A percentile compares a stretch with the other conserved stretches of the same genome.
Evolutionary conservation across 441 rosid genomes (phyloP).

Genomic region (Sinapis alba): DNA sequence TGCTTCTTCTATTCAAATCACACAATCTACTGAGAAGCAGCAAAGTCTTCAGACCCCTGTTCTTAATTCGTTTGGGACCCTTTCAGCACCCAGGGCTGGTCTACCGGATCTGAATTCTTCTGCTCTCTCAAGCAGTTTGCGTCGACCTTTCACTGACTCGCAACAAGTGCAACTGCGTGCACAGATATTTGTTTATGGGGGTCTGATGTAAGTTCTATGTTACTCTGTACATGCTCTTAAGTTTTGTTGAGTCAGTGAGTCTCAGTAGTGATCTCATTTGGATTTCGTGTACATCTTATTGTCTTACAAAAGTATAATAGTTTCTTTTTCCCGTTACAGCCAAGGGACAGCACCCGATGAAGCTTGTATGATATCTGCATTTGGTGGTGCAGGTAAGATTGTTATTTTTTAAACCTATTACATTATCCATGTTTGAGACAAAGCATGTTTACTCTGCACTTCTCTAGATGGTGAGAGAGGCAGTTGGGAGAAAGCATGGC

Average conservation of each 20-base stretch:
- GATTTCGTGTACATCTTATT: neutral
- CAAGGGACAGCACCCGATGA: slow-evolving; percentile 95
- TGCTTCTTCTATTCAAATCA: slow-evolving; percentile 51
- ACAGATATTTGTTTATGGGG: slow-evolving; percentile 98
- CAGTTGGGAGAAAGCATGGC: slow-evolving; percentile 92
- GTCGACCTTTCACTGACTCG: slow-evolving; percentile 92
- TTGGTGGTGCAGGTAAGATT: slow-evolving; percentile 88
- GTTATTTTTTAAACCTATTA: slow-evolving; percentile 17
- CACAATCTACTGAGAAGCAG: slow-evolving; percentile 66
- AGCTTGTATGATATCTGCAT: slow-evolving; percentile 95
- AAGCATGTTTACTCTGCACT: slow-evolving; percentile 32
- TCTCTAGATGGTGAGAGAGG: slow-evolving; percentile 80
- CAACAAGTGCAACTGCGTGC: slow-evolving; percentile 99
- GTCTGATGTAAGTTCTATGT: slow-evolving; percentile 73
- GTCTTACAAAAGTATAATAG: slow-evolving; percentile 24
- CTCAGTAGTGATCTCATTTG: slow-evolving; percentile 1
- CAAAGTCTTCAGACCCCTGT: slow-evolving; percentile 52
- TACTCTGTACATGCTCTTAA: slow-evolving; percentile 3
- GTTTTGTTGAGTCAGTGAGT: slow-evolving; percentile 23
- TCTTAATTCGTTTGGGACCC: slow-evolving; percentile 56
- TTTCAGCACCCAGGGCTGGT: slow-evolving; percentile 53
- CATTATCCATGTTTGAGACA: slow-evolving; percentile 1
- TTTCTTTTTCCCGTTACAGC: slow-evolving; percentile 50
- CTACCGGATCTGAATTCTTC: slow-evolving; percentile 77
- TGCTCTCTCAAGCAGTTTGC: slow-evolving; percentile 60